Evolutionary conservation across 106 monocot genomes (phyloP).

Genomic region (Phalaenopsis aphrodite): DNA sequence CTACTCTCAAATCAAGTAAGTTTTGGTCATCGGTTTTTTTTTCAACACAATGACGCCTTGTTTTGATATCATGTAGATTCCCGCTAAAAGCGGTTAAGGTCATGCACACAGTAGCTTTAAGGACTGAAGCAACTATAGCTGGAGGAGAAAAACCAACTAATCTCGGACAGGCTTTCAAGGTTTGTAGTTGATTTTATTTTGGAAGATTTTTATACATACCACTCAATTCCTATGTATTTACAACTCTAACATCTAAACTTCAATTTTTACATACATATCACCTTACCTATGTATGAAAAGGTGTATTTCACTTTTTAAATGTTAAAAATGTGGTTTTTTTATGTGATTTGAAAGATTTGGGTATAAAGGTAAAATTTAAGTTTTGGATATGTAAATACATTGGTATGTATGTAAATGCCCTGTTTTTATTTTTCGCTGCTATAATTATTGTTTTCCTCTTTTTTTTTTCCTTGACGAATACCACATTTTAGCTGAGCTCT

Average conservation of each 20-base stretch:
- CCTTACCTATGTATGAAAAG: too few relatives aligned
- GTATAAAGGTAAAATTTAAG: too few relatives aligned
- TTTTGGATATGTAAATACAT: too few relatives aligned
- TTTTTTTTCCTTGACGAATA: neutral
- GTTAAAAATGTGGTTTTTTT: too few relatives aligned
- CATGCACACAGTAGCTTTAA: constrained; percentile 94
- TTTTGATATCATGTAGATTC: constrained; percentile 37
- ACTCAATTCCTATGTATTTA: too few relatives aligned
- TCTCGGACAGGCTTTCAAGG: constrained; percentile 95
- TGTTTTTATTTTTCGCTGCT: neutral
- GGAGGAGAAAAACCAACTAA: constrained; percentile 69
- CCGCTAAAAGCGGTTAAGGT: constrained; percentile 99
- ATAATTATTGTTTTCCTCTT: neutral
- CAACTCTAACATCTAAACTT: too few relatives aligned
- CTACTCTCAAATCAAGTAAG: neutral
- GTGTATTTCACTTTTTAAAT: too few relatives aligned
- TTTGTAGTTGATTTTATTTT: constrained; percentile 6
- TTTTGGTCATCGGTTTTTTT: neutral
- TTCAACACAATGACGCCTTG: neutral
- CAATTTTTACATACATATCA: too few relatives aligned
- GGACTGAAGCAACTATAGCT: constrained; percentile 85
- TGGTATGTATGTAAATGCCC: too few relatives aligned
- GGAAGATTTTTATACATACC: too few relatives aligned
- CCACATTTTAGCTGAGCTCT: neutral
- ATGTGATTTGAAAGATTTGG: too few relatives aligned